phyloP scores from a whole-genome alignment of 768 basidiomycete species.

The Collybia sordida region DNA sequence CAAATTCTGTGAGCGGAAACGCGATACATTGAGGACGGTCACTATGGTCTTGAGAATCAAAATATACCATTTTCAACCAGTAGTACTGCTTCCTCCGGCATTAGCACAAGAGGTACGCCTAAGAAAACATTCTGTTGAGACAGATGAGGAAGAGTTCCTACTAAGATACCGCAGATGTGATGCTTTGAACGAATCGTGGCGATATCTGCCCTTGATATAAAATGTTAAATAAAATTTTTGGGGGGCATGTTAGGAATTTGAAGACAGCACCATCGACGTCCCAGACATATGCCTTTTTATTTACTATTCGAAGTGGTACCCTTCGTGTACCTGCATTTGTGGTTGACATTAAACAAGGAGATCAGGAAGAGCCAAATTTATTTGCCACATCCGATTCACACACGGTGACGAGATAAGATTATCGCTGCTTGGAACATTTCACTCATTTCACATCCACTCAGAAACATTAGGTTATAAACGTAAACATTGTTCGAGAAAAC shows the following conservation, averaged over 20 bases:
- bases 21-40: slow-evolving; percentile 10
- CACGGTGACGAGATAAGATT: not conserved
- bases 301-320: slow-evolving; percentile 71
- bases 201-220: slow-evolving; percentile 55
- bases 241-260: not conserved
- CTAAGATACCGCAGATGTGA: slow-evolving; percentile 79
- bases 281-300: slow-evolving; percentile 87
- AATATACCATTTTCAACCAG: slow-evolving; percentile 77
- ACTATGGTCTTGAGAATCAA: not conserved
- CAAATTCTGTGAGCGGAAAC: slow-evolving; percentile 52
- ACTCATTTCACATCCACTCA: not conserved
- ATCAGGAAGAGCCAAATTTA: no score
- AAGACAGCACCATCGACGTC: slow-evolving; percentile 65
- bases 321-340: slow-evolving; percentile 25
- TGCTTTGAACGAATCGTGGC: slow-evolving; percentile 77
- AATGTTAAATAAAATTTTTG: not conserved
- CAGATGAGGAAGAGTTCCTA: slow-evolving; percentile 91
- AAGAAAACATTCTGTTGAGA: slow-evolving; percentile 97
- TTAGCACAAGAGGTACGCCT: slow-evolving; percentile 84
- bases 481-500: not conserved
- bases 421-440: not conserved
- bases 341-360: slow-evolving; percentile 1
- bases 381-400: no score
- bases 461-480: not conserved
- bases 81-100: slow-evolving; percentile 91